Conservation (phyloP, 805 yeast genomes). For the Zygotorulaspora florentina region DNA sequence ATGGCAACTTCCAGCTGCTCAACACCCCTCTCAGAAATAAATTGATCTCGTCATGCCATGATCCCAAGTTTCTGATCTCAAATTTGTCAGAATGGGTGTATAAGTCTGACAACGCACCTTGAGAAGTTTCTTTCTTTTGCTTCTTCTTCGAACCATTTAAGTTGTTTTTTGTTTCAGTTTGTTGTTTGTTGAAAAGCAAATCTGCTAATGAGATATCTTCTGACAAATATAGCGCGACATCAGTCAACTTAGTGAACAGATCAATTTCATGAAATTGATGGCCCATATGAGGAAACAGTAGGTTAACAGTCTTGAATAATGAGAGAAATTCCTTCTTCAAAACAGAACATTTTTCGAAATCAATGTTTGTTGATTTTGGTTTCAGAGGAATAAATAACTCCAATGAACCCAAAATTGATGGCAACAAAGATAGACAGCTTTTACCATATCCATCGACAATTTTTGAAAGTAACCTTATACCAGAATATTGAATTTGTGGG, state of each 20-base stretch:
- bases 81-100: conserved; percentile 63
- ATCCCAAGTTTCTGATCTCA: conserved; percentile 38
- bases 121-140: conserved; percentile 42
- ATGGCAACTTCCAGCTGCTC: conserved; percentile 48
- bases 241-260: conserved; percentile 52
- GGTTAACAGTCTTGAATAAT: conserved; percentile 21
- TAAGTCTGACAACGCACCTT: conserved; percentile 59
- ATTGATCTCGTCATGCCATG: conserved; percentile 33
- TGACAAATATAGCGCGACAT: conserved; percentile 46
- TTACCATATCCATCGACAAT: conserved; percentile 32
- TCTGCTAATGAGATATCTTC: conserved; percentile 34
- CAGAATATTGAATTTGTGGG: conserved; percentile 41
- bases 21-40: conserved; percentile 49
- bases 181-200: conserved; percentile 15
- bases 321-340: conserved; percentile 23
- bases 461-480: conserved; percentile 41
- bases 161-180: conserved; percentile 2
- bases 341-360: conserved; percentile 35
- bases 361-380: conserved; percentile 38
- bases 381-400: conserved; percentile 57
- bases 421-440: conserved; percentile 44
- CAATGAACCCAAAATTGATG: conserved; percentile 47
- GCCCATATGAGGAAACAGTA: conserved; percentile 31
- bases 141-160: conserved; percentile 31
- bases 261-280: conserved; percentile 47